A percentile compares a stretch with the other conserved stretches of the same genome.
Evolutionary conservation across 192 early-diverging fungal genomes (phyloP).

Genomic region (Coemansia sp.): DNA sequence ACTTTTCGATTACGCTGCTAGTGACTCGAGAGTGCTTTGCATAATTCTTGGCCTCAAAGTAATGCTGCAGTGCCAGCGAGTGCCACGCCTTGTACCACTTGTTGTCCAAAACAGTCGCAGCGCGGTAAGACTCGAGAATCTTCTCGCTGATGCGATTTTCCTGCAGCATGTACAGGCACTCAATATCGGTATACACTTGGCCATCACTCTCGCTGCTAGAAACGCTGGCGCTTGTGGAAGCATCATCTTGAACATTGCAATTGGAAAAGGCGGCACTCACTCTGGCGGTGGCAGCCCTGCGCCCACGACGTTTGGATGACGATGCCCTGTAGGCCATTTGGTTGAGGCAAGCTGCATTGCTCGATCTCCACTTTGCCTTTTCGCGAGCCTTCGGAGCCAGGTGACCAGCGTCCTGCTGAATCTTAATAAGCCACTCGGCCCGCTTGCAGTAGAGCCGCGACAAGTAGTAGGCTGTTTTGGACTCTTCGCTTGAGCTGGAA

Average conservation of each 20-base stretch:
- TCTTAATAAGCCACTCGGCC: slow-evolving; percentile 87
- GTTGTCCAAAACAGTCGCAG: slow-evolving; percentile 89
- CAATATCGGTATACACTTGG: slow-evolving; percentile 10
- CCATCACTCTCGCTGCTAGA: background rate
- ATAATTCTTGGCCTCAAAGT: slow-evolving; percentile 86
- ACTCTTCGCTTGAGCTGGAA: slow-evolving; percentile 12
- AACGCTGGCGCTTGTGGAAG: background rate
- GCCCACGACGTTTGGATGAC: background rate
- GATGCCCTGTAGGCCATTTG: background rate
- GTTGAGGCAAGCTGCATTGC: background rate
- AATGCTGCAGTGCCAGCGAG: slow-evolving; percentile 86
- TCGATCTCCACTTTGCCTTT: slow-evolving; percentile 19
- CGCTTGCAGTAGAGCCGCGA: slow-evolving; percentile 91
- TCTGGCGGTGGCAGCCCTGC: background rate
- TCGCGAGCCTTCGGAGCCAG: slow-evolving; percentile 25
- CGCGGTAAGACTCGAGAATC: slow-evolving; percentile 81
- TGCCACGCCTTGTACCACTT: slow-evolving; percentile 99
- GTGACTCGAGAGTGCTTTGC: slow-evolving; percentile 65
- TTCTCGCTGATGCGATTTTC: slow-evolving; percentile 49
- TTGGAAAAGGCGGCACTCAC: background rate
- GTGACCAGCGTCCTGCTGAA: slow-evolving; percentile 22
- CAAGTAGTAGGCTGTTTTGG: slow-evolving; percentile 26
- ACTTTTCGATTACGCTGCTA: slow-evolving; percentile 64
- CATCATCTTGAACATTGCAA: background rate
- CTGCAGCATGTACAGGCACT: slow-evolving; percentile 36